These are phyloP conservation scores for Deinandra increscens DNA, from an alignment of 129 eudicot species.

Conservation along the genomic window DNA sequence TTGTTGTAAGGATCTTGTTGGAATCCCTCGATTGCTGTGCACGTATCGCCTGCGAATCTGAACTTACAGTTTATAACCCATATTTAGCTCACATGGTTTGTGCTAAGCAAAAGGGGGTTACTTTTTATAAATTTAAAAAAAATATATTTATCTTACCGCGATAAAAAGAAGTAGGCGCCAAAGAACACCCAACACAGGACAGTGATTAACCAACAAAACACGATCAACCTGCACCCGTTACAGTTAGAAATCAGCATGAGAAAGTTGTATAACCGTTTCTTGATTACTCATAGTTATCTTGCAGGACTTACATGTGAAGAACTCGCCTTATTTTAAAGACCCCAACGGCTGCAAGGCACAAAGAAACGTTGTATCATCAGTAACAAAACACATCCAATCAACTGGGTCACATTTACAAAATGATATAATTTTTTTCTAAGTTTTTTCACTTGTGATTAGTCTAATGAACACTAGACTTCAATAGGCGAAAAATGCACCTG, in stretches of 20 bases:
- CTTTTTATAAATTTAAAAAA: neutral
- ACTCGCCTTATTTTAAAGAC: constrained; percentile 39
- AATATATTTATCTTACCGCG: constrained; percentile 41
- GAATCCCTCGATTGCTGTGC: constrained; percentile 76
- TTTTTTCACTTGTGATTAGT: too few relatives aligned
- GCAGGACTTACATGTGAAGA: constrained; percentile 59
- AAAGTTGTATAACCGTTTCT: neutral
- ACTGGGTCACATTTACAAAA: neutral
- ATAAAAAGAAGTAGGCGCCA: constrained; percentile 68
- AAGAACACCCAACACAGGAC: constrained; percentile 72
- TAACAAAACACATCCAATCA: neutral
- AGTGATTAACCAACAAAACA: constrained; percentile 67
- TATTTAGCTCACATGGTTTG: neutral
- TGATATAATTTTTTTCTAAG: neutral
- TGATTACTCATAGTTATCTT: neutral
- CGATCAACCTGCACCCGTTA: constrained; percentile 47
- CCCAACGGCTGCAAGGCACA: constrained; percentile 44
- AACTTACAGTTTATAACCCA: constrained; percentile 1
- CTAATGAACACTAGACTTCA: too few relatives aligned
- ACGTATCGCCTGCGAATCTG: constrained; percentile 82
- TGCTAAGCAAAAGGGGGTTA: neutral
- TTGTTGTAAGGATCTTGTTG: constrained; percentile 80
- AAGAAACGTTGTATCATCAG: neutral
- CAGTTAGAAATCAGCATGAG: constrained; percentile 5
- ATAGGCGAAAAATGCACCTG: constrained; percentile 37